A percentile compares a stretch with the other conserved stretches of the same genome.
Conservation (phyloP, 345 rosid species). For the Citrus unshiu region DNA sequence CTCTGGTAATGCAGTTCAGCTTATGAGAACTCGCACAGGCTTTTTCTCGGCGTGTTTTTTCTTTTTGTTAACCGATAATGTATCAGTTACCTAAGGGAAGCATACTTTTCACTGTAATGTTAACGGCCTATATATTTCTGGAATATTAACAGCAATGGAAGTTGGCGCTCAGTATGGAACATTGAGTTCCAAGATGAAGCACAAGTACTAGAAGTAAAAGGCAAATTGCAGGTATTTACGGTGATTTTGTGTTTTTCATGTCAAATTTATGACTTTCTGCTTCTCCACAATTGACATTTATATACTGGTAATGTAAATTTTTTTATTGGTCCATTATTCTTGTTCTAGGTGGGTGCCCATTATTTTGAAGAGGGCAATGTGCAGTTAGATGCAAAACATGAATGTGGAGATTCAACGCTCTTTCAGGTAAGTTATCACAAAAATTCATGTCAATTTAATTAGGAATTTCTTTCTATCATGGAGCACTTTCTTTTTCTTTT, state of each 20-base stretch:
- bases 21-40: not conserved
- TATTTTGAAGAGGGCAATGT: constrained; percentile 99
- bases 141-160: constrained; percentile 65
- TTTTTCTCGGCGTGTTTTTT: not conserved
- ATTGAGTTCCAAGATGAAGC: constrained; percentile 77
- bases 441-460: not conserved
- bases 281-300: constrained; percentile 2
- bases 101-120: not conserved
- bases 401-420: constrained; percentile 73
- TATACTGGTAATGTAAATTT: not conserved
- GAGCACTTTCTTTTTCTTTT: not conserved
- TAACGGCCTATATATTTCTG: constrained; percentile 8
- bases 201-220: constrained; percentile 65
- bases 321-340: not conserved
- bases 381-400: constrained; percentile 87
- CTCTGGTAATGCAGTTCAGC: not conserved
- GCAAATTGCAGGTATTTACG: constrained; percentile 71
- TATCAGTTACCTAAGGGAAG: not conserved
- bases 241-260: not conserved
- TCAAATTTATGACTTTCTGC: not conserved
- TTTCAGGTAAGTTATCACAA: constrained; percentile 76
- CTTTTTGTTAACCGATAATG: not conserved
- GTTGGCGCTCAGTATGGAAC: constrained; percentile 92
- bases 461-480: not conserved
- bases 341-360: constrained; percentile 84